phyloP scores from a whole-genome alignment of 257 asterid species.

The Haberlea rhodopensis region DNA sequence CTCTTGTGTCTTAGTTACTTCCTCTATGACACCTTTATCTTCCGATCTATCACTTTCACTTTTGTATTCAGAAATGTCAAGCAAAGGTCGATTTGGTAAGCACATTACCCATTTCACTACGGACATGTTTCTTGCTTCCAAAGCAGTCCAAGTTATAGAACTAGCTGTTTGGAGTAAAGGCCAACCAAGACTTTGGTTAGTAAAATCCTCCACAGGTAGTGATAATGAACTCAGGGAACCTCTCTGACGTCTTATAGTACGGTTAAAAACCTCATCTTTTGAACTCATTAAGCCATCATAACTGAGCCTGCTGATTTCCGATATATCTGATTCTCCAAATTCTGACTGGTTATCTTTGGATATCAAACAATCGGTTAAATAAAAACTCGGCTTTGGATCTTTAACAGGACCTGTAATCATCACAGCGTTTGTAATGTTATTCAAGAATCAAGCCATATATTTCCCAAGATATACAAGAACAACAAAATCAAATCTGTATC shows the following conservation, averaged over 20 bases:
- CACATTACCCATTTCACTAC: slow-evolving; percentile 87
- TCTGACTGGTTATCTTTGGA: slow-evolving; percentile 51
- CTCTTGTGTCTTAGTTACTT: slow-evolving; percentile 25
- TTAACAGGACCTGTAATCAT: slow-evolving; percentile 33
- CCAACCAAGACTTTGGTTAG: slow-evolving; percentile 83
- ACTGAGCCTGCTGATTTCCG: slow-evolving; percentile 57
- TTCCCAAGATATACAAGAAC: no score
- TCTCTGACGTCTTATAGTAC: slow-evolving; percentile 33
- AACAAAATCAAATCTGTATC: no score
- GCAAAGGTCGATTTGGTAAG: slow-evolving; percentile 53
- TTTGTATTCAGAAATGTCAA: neutral
- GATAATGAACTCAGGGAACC: slow-evolving; percentile 62
- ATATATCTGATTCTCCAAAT: slow-evolving; percentile 60
- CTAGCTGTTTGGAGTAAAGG: slow-evolving; percentile 73
- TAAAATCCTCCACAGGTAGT: slow-evolving; percentile 64
- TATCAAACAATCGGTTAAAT: slow-evolving; percentile 25
- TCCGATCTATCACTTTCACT: neutral
- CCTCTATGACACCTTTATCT: neutral
- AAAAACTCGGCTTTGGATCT: slow-evolving; percentile 57
- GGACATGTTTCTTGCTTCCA: slow-evolving; percentile 67
- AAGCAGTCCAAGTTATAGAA: slow-evolving; percentile 40
- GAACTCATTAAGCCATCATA: slow-evolving; percentile 31
- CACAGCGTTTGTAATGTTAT: neutral
- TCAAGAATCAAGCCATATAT: slow-evolving; percentile 17
- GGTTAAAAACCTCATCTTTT: slow-evolving; percentile 35